Conservation (phyloP, 2,329 filamentous ascomycete species). For the Fusarium sarcochroum region DNA sequence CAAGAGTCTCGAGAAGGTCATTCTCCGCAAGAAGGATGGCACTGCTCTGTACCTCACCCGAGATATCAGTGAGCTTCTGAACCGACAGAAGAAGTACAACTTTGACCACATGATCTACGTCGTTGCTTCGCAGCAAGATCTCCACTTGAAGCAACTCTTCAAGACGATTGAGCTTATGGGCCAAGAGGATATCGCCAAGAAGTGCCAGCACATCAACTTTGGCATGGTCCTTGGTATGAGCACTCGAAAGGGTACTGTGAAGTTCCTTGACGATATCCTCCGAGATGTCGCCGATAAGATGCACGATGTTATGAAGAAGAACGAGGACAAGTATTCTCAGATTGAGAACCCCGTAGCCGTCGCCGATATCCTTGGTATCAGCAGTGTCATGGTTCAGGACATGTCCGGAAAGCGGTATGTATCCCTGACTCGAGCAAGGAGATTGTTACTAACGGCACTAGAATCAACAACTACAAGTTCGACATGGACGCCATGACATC, state of each 20-base stretch:
- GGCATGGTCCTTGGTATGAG: constrained; percentile 79
- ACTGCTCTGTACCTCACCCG: constrained; percentile 84
- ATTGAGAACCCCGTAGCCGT: constrained; percentile 85
- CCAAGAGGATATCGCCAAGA: constrained; percentile 75
- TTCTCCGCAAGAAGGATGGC: constrained; percentile 80
- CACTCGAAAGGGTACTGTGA: constrained; percentile 80
- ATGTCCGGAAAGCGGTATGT: constrained; percentile 92
- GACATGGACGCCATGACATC: constrained; percentile 86
- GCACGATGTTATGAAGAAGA: constrained; percentile 97
- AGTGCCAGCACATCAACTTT: constrained; percentile 82
- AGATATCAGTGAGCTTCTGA: constrained; percentile 81
- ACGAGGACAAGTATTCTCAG: constrained; percentile 90
- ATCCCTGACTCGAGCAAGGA: not conserved
- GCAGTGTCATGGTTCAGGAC: constrained; percentile 97
- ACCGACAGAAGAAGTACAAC: constrained; percentile 72
- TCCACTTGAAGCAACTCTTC: constrained; percentile 81
- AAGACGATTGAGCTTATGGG: constrained; percentile 82
- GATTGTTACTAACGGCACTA: constrained; percentile 33
- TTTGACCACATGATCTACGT: constrained; percentile 89
- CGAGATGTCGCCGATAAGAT: constrained; percentile 89
- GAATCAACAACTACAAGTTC: constrained; percentile 78
- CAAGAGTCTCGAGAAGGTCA: constrained; percentile 78
- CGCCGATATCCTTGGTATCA: constrained; percentile 92
- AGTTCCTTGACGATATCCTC: constrained; percentile 69
- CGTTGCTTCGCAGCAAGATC: constrained; percentile 78